Conservation (phyloP, 208 protist species). For the Trypanosomatidae sp. region DNA sequence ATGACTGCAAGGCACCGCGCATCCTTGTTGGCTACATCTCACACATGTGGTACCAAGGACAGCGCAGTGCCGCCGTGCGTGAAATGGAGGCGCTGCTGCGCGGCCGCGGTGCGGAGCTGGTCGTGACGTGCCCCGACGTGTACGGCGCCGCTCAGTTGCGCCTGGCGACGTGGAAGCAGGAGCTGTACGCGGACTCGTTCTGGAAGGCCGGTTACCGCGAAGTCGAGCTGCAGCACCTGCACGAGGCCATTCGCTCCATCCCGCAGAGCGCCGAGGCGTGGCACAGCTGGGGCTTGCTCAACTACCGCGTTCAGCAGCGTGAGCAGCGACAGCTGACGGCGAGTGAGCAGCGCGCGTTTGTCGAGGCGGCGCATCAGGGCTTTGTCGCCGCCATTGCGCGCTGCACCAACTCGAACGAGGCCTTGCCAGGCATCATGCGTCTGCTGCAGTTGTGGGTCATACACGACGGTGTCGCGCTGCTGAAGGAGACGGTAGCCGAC, state of each 20-base stretch:
- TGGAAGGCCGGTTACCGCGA: slow-evolving; percentile 63
- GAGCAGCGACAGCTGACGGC: slow-evolving; percentile 48
- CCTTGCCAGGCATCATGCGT: slow-evolving; percentile 95
- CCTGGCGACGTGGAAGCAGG: slow-evolving; percentile 80
- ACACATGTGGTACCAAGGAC: slow-evolving; percentile 68
- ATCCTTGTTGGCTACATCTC: slow-evolving; percentile 57
- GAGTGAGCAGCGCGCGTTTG: slow-evolving; percentile 62
- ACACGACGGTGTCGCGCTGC: slow-evolving; percentile 71
- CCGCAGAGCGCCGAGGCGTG: slow-evolving; percentile 89
- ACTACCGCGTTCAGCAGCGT: slow-evolving; percentile 92
- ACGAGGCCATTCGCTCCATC: slow-evolving; percentile 69
- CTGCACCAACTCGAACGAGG: slow-evolving; percentile 52
- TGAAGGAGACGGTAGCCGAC: slow-evolving; percentile 82
- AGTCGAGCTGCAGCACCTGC: slow-evolving; percentile 62
- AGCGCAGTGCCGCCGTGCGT: slow-evolving; percentile 55
- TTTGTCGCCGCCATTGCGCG: slow-evolving; percentile 96
- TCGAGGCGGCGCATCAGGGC: slow-evolving; percentile 87
- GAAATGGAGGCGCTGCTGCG: slow-evolving; percentile 67
- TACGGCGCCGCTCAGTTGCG: slow-evolving; percentile 71
- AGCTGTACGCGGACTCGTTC: slow-evolving; percentile 69
- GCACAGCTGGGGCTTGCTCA: slow-evolving; percentile 97
- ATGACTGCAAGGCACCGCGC: slow-evolving; percentile 16
- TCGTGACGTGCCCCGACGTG: slow-evolving; percentile 34
- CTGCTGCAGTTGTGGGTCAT: slow-evolving; percentile 98
- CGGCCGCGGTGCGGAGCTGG: slow-evolving; percentile 30